phyloP scores from a whole-genome alignment of 179 eudicot genomes.

The Drosera spatulata region DNA sequence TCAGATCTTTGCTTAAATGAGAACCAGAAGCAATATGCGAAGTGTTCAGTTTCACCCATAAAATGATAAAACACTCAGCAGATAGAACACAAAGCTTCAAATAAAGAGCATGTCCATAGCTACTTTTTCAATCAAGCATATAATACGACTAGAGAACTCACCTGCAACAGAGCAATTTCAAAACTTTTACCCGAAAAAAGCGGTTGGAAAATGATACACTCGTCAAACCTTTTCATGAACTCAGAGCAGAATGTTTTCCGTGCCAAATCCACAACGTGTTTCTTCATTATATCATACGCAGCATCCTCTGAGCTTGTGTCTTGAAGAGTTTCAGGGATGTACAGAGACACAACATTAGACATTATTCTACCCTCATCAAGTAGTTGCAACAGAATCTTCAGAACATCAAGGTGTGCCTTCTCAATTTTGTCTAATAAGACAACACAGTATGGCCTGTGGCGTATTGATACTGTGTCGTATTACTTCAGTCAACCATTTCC shows the following conservation, averaged over 20 bases:
- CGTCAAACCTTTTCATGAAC: conserved; percentile 96
- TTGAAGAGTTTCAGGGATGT: conserved; percentile 64
- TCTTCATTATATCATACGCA: conserved; percentile 82
- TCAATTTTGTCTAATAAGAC: conserved; percentile 96
- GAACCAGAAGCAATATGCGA: no score
- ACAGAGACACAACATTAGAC: conserved; percentile 82
- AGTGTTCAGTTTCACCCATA: no score
- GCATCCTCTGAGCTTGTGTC: conserved; percentile 58
- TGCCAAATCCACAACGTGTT: conserved; percentile 84
- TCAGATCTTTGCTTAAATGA: no score
- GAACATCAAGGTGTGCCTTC: conserved; percentile 93
- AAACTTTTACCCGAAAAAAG: conserved; percentile 60
- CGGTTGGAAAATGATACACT: conserved; percentile 92
- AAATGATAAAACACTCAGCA: no score
- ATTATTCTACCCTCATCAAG: conserved; percentile 98
- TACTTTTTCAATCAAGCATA: not conserved
- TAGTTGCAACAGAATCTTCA: conserved; percentile 78
- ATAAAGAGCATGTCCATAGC: no score
- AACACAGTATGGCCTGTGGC: conserved; percentile 88
- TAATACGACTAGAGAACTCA: conserved; percentile 9
- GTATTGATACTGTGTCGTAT: no score
- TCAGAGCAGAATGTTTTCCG: conserved; percentile 94
- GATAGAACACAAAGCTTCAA: no score
- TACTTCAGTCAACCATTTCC: conserved; percentile 85
- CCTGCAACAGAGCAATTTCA: conserved; percentile 92